These are phyloP conservation scores for Arthrinium puccinioides DNA, from an alignment of 2,329 filamentous ascomycete species.

Conservation along the genomic window DNA sequence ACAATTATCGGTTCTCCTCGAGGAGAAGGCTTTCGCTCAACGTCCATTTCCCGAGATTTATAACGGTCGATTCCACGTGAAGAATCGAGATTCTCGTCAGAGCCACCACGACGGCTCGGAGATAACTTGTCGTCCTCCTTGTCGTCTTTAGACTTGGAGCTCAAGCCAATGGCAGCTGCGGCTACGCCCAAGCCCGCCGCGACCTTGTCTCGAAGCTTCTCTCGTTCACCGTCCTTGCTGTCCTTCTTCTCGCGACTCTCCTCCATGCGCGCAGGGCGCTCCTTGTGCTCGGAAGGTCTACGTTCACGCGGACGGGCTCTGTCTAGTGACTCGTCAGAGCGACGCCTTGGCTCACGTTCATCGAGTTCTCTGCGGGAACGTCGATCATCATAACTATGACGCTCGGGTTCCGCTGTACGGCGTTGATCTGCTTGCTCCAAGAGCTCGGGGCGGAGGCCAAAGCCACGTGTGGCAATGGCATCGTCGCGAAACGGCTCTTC, in stretches of 20 bases:
- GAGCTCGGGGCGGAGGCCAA: conserved; percentile 41
- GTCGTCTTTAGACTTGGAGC: conserved; percentile 28
- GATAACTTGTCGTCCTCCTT: conserved; percentile 24
- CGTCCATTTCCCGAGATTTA: conserved; percentile 19
- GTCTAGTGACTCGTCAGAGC: conserved; percentile 20
- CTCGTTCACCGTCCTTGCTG: conserved; percentile 24
- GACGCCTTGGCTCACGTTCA: conserved; percentile 21
- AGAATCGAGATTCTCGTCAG: conserved; percentile 17
- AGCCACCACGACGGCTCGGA: conserved; percentile 17
- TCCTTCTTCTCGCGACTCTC: conserved; percentile 18
- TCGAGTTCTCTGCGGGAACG: conserved; percentile 27
- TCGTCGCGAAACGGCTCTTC: conserved; percentile 41
- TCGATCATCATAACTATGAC: conserved; percentile 31
- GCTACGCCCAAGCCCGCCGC: conserved; percentile 39
- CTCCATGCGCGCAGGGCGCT: conserved; percentile 15
- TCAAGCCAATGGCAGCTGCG: conserved; percentile 39
- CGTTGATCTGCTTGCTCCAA: conserved; percentile 22
- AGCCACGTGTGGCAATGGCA: conserved; percentile 38
- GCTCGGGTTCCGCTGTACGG: conserved; percentile 20
- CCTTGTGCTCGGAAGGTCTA: conserved; percentile 11
- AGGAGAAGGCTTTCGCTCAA: conserved; percentile 14
- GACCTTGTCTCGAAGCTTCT: conserved; percentile 38
- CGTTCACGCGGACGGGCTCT: conserved; percentile 15
- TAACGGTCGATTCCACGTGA: conserved; percentile 19
- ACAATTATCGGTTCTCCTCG: conserved; percentile 13